phyloP scores from a whole-genome alignment of 2,329 filamentous ascomycete genomes.

The Lomentospora prolificans region DNA sequence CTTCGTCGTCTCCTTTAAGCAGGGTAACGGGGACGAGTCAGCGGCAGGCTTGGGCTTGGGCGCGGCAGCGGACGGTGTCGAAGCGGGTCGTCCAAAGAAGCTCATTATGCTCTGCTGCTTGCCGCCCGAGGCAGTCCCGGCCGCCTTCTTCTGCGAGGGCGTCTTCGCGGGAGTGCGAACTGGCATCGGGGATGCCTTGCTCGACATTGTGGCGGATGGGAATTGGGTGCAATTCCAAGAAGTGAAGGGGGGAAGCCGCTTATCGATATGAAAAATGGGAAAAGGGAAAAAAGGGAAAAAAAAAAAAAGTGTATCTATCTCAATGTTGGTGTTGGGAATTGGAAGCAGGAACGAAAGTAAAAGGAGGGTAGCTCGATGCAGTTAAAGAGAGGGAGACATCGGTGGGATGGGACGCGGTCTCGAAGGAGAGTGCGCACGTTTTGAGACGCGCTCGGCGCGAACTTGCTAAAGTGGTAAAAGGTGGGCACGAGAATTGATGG shows the following conservation, averaged over 20 bases:
- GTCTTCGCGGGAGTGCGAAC: slow-evolving; percentile 20
- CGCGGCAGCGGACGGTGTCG: slow-evolving; percentile 22
- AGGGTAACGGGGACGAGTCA: slow-evolving; percentile 23
- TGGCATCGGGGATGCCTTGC: slow-evolving; percentile 8
- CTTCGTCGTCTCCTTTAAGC: slow-evolving; percentile 31
- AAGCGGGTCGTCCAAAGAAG: slow-evolving; percentile 31
- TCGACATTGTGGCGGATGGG: slow-evolving; percentile 4
- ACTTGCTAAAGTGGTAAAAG: slow-evolving; percentile 2
- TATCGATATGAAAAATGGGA: neutral
- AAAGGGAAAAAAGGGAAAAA: neutral
- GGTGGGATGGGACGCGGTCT: slow-evolving; percentile 5
- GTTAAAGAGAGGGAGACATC: neutral
- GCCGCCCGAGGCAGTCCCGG: slow-evolving; percentile 14
- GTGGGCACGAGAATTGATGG: slow-evolving; percentile 2
- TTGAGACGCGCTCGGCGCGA: slow-evolving; percentile 5
- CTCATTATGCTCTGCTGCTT: slow-evolving; percentile 34
- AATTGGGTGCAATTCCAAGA: neutral
- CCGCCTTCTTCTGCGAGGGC: slow-evolving; percentile 19
- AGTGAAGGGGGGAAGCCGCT: neutral
- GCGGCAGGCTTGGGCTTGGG: slow-evolving; percentile 18
- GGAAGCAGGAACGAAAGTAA: neutral
- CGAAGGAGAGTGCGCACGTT: neutral
- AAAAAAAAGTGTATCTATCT: neutral
- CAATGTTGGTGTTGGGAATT: neutral
- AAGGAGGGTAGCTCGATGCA: neutral